A percentile compares a stretch with the other conserved stretches of the same genome.
Conservation (phyloP, 192 early-diverging fungal genomes). For the Linnemannia hyalina region DNA sequence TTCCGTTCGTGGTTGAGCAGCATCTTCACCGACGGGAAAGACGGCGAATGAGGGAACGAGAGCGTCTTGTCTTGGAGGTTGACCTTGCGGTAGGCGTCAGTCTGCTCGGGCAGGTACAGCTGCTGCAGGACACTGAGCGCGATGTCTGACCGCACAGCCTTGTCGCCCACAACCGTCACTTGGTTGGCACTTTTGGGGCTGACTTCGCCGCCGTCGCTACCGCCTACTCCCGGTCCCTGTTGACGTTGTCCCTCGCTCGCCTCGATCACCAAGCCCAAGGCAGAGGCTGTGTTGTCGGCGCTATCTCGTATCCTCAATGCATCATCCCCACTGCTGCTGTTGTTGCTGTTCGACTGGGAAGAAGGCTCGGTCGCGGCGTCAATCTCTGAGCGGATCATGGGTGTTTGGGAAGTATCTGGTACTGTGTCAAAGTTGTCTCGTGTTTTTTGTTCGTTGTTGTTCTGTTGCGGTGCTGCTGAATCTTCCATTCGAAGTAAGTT, state of each 20-base stretch:
- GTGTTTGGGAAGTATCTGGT: neutral
- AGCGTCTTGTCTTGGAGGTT: conserved; percentile 55
- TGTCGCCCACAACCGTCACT: conserved; percentile 44
- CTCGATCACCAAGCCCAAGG: conserved; percentile 1
- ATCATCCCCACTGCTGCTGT: neutral
- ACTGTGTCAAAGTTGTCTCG: neutral
- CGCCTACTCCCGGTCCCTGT: neutral
- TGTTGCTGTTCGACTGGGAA: neutral
- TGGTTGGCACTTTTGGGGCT: conserved; percentile 2
- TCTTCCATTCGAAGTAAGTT: neutral
- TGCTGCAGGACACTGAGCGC: conserved; percentile 34
- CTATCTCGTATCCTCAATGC: conserved; percentile 1
- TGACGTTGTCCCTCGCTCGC: neutral
- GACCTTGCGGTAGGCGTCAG: conserved; percentile 29
- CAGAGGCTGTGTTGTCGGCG: neutral
- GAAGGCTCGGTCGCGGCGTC: neutral
- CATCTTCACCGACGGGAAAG: conserved; percentile 71
- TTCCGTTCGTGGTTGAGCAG: conserved; percentile 68
- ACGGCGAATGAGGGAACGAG: conserved; percentile 55
- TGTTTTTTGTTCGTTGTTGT: neutral
- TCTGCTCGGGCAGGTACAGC: conserved; percentile 40
- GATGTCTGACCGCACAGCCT: conserved; percentile 45
- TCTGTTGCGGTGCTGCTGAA: neutral
- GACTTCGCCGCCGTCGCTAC: neutral
- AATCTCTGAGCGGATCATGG: neutral